Conservation (phyloP, 208 protist genomes). For the Trypanosomatidae sp. region DNA sequence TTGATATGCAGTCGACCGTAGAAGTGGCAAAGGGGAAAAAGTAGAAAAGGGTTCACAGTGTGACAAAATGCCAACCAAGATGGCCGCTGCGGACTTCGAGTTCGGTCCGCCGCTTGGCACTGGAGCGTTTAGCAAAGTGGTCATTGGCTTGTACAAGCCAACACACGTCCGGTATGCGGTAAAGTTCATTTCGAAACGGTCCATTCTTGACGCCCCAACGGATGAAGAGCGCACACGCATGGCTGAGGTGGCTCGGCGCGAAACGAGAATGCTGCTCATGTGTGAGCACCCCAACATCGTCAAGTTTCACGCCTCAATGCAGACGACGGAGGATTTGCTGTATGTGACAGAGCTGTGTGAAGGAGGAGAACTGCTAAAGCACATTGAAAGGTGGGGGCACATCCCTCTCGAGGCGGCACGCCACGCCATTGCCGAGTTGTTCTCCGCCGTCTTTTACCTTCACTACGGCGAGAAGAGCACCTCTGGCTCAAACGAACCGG, state of each 20-base stretch:
- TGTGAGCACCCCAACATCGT: slow-evolving; percentile 91
- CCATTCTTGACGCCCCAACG: slow-evolving; percentile 83
- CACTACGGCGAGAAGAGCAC: slow-evolving; percentile 73
- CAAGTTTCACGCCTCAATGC: slow-evolving; percentile 81
- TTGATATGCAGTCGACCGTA: background rate
- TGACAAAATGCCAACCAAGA: slow-evolving; percentile 33
- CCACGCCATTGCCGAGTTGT: slow-evolving; percentile 91
- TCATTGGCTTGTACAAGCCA: slow-evolving; percentile 69
- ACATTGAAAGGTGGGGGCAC: slow-evolving; percentile 48
- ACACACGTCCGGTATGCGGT: slow-evolving; percentile 74
- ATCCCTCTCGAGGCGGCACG: slow-evolving; percentile 85
- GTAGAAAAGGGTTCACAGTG: background rate
- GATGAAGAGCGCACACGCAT: slow-evolving; percentile 85
- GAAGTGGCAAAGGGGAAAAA: background rate
- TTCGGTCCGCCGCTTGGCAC: slow-evolving; percentile 70
- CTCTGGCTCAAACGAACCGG: slow-evolving; percentile 9
- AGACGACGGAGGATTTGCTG: slow-evolving; percentile 78
- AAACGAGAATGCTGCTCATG: slow-evolving; percentile 84
- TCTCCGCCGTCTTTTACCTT: slow-evolving; percentile 95
- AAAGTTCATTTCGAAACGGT: slow-evolving; percentile 83
- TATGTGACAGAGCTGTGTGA: slow-evolving; percentile 88
- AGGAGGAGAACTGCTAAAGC: slow-evolving; percentile 81
- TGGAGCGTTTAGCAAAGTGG: slow-evolving; percentile 89
- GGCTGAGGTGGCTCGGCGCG: slow-evolving; percentile 81
- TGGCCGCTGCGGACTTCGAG: slow-evolving; percentile 77